Conservation (phyloP, 441 rosid species). For the Corymbia citriodora region DNA sequence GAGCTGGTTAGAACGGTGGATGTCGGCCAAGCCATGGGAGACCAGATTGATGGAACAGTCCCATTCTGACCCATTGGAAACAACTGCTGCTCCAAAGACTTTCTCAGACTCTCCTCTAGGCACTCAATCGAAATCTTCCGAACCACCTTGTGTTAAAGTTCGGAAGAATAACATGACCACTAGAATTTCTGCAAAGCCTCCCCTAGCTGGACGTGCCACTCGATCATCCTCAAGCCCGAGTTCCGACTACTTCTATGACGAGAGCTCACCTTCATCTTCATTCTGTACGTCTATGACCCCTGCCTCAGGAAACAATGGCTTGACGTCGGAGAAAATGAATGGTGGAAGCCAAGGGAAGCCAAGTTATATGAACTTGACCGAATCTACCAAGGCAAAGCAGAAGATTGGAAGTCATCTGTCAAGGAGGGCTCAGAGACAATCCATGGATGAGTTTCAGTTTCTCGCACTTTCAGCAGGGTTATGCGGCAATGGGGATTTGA, state of each 20-base stretch:
- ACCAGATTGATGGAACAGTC: conserved; percentile 71
- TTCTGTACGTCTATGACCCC: conserved; percentile 71
- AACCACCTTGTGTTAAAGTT: conserved; percentile 39
- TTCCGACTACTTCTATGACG: conserved; percentile 63
- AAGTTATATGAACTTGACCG: conserved; percentile 78
- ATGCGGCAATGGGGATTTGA: conserved; percentile 32
- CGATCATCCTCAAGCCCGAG: conserved; percentile 70
- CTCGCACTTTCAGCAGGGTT: conserved; percentile 44
- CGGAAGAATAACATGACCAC: conserved; percentile 74
- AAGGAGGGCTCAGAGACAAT: conserved; percentile 55
- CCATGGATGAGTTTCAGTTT: conserved; percentile 94
- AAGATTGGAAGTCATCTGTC: conserved; percentile 19
- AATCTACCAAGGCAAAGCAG: conserved; percentile 80
- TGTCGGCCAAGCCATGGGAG: conserved; percentile 97
- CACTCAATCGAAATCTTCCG: conserved; percentile 40
- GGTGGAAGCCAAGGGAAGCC: conserved; percentile 48
- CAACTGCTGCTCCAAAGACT: conserved; percentile 29
- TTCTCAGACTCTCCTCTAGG: conserved; percentile 12
- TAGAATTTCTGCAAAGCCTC: conserved; percentile 75
- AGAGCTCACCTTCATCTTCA: conserved; percentile 74
- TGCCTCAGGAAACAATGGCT: conserved; percentile 43
- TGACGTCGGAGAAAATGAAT: conserved; percentile 50
- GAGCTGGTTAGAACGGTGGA: conserved; percentile 98
- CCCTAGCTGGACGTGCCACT: conserved; percentile 27
- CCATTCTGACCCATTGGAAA: conserved; percentile 23